Evolutionary conservation across 2,329 filamentous ascomycete species (phyloP).

Genomic region (Colletotrichum tropicale): DNA sequence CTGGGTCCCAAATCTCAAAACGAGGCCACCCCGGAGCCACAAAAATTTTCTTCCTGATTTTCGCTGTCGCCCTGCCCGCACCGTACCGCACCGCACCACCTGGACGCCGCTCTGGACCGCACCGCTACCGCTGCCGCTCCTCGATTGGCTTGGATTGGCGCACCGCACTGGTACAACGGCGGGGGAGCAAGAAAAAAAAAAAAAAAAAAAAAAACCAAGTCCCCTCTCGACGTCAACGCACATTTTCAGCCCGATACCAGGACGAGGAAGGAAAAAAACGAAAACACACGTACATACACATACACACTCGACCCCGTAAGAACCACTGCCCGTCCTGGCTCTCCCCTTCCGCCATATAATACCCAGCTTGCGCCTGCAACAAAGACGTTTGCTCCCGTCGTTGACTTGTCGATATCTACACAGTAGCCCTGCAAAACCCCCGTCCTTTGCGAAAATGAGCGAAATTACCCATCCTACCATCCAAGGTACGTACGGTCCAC

Average conservation of each 20-base stretch:
- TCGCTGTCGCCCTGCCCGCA: neutral
- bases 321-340: slow-evolving; percentile 5
- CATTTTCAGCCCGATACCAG: neutral
- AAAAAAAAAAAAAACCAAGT: neutral
- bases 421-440: slow-evolving; percentile 6
- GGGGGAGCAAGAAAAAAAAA: neutral
- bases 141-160: slow-evolving; percentile 24
- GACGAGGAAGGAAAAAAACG: neutral
- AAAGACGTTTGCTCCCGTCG: neutral
- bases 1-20: slow-evolving; percentile 10
- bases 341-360: slow-evolving; percentile 12
- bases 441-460: slow-evolving; percentile 44
- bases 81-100: neutral
- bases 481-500: slow-evolving; percentile 51
- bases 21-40: slow-evolving; percentile 19
- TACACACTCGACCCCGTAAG: neutral
- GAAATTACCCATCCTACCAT: slow-evolving; percentile 63
- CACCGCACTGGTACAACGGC: neutral
- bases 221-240: neutral
- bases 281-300: neutral
- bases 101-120: neutral
- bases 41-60: slow-evolving; percentile 9
- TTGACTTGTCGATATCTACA: slow-evolving; percentile 15
- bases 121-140: neutral
- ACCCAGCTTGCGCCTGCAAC: neutral